A percentile compares a stretch with the other conserved stretches of the same genome.
Evolutionary conservation across 441 rosid species (phyloP).

Genomic region (Euphorbia schlechtendalii): DNA sequence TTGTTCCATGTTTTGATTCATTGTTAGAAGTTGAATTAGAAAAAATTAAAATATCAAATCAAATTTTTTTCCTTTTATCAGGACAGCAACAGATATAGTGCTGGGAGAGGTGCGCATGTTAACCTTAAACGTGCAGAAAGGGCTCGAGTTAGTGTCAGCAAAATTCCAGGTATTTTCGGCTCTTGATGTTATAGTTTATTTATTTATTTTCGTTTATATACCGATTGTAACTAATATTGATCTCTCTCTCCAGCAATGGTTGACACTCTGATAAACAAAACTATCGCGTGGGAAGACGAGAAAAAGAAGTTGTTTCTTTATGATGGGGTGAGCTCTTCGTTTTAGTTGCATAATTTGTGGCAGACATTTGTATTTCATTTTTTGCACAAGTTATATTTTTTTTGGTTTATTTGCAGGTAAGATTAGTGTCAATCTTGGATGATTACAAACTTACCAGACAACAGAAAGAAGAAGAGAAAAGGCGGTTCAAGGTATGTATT

Average conservation of each 20-base stretch:
- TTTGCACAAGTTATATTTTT: neutral
- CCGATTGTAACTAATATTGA: conserved; percentile 17
- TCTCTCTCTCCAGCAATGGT: conserved; percentile 77
- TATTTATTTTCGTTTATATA: neutral
- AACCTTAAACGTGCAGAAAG: conserved; percentile 84
- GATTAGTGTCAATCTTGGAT: conserved; percentile 74
- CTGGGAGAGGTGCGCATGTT: conserved; percentile 94
- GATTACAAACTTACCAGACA: conserved; percentile 81
- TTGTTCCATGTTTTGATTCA: too few relatives aligned
- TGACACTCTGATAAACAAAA: conserved; percentile 58
- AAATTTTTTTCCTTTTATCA: conserved; percentile 31
- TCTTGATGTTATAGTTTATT: neutral
- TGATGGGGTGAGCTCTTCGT: conserved; percentile 75
- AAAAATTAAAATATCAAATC: too few relatives aligned
- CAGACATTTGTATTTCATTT: neutral
- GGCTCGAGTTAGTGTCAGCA: conserved; percentile 63
- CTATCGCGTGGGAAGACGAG: conserved; percentile 73
- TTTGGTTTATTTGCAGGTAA: conserved; percentile 40
- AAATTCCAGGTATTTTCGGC: conserved; percentile 61
- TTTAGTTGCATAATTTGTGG: neutral
- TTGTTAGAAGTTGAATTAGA: too few relatives aligned
- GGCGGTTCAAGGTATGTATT: conserved; percentile 81
- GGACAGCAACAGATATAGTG: conserved; percentile 83
- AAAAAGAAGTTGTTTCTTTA: conserved; percentile 58
- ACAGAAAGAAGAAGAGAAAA: conserved; percentile 85